Conservation (phyloP, 805 yeast genomes). For the Diddensiella caesifluorescens region DNA sequence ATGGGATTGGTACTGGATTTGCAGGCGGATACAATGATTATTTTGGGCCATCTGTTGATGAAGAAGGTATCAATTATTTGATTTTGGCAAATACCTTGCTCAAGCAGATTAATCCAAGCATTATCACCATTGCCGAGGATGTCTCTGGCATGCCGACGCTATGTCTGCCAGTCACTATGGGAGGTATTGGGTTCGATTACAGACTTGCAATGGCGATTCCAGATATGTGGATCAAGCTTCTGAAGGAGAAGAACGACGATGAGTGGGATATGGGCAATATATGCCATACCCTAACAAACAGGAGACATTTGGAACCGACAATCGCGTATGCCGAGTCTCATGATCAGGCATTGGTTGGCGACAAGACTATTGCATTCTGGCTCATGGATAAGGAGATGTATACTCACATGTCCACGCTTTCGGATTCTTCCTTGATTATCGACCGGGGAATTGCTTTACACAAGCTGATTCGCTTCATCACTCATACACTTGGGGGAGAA, state of each 20-base stretch:
- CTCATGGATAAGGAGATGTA: slow-evolving; percentile 98
- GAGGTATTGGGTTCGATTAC: slow-evolving; percentile 94
- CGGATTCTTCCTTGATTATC: slow-evolving; percentile 68
- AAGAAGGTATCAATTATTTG: slow-evolving; percentile 78
- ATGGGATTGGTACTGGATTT: slow-evolving; percentile 83
- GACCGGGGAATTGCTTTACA: slow-evolving; percentile 90
- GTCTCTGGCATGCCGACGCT: slow-evolving; percentile 97
- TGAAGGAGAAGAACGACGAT: slow-evolving; percentile 80
- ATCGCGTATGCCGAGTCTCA: slow-evolving; percentile 92
- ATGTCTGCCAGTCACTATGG: slow-evolving; percentile 64
- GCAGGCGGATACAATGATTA: slow-evolving; percentile 92
- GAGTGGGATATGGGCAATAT: slow-evolving; percentile 87
- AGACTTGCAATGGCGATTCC: slow-evolving; percentile 96
- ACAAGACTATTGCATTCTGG: slow-evolving; percentile 95
- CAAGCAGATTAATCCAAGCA: slow-evolving; percentile 45
- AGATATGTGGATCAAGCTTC: slow-evolving; percentile 96
- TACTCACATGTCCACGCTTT: slow-evolving; percentile 80
- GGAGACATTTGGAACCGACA: slow-evolving; percentile 83
- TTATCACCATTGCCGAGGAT: slow-evolving; percentile 88
- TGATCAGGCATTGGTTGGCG: slow-evolving; percentile 97
- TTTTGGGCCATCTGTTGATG: slow-evolving; percentile 73
- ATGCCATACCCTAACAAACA: slow-evolving; percentile 74
- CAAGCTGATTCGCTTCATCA: slow-evolving; percentile 80
- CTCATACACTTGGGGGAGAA: slow-evolving; percentile 93
- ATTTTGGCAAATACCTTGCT: slow-evolving; percentile 87